Percentiles rank a stretch among this genome's conserved stretches.
Evolutionary conservation across 306 rosid genomes (phyloP).

Genomic region (Vigna mungo): DNA sequence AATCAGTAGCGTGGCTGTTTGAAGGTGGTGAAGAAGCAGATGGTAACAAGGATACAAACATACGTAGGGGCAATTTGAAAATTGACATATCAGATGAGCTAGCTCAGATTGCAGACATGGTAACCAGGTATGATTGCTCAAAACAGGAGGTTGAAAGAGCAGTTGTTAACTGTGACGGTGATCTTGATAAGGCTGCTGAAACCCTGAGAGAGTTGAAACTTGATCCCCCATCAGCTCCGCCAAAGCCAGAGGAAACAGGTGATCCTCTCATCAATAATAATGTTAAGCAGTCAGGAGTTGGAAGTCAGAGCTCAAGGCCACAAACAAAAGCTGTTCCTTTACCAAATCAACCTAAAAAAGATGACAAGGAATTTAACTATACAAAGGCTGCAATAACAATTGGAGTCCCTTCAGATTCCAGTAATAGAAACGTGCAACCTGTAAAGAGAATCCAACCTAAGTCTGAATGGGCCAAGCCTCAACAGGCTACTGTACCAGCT

Average conservation of each 20-base stretch:
- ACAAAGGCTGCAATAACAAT: slow-evolving; percentile 62
- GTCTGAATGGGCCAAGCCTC: slow-evolving; percentile 83
- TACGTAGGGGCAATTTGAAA: slow-evolving; percentile 69
- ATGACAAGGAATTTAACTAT: slow-evolving; percentile 85
- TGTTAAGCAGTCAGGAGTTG: slow-evolving; percentile 68
- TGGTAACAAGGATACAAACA: slow-evolving; percentile 55
- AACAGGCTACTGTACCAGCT: slow-evolving; percentile 54
- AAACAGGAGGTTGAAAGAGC: slow-evolving; percentile 98
- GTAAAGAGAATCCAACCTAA: slow-evolving; percentile 71
- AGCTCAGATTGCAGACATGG: slow-evolving; percentile 76
- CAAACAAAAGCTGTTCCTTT: slow-evolving; percentile 62
- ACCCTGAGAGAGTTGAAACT: slow-evolving; percentile 69
- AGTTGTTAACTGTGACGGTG: slow-evolving; percentile 84
- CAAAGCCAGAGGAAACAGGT: slow-evolving; percentile 82
- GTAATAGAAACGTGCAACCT: slow-evolving; percentile 69
- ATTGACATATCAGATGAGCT: slow-evolving; percentile 97
- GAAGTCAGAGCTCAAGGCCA: slow-evolving; percentile 57
- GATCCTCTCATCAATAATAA: slow-evolving; percentile 67
- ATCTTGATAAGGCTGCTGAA: slow-evolving; percentile 86
- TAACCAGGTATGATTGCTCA: slow-evolving; percentile 66
- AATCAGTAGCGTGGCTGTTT: slow-evolving; percentile 84
- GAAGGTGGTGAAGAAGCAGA: slow-evolving; percentile 78
- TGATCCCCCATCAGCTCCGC: slow-evolving; percentile 65
- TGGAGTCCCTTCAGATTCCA: slow-evolving; percentile 68
- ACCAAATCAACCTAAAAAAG: slow-evolving; percentile 67